These are phyloP conservation scores for carrot (Daucus carota) DNA, from an alignment of 129 eudicot species.

Conservation along the genomic window DNA sequence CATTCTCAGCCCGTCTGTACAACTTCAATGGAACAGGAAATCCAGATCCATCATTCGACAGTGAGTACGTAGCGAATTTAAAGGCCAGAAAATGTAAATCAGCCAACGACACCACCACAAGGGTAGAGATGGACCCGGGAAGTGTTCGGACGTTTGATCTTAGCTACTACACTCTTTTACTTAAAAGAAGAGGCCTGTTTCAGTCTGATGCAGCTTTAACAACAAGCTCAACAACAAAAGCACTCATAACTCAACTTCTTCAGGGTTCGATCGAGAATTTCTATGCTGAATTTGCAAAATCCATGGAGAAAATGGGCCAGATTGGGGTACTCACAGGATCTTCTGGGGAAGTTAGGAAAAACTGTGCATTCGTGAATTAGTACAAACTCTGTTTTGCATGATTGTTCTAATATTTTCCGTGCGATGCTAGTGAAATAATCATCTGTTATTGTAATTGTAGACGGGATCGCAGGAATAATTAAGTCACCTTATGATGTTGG, in stretches of 20 bases:
- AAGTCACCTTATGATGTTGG: not conserved
- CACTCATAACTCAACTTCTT: constrained; percentile 45
- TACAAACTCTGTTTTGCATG: not conserved
- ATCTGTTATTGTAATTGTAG: not conserved
- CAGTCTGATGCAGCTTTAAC: constrained; percentile 64
- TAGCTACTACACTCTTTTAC: constrained; percentile 56
- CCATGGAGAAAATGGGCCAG: constrained; percentile 86
- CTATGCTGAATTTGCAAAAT: constrained; percentile 46
- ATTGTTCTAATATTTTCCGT: not conserved
- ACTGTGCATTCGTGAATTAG: constrained; percentile 54
- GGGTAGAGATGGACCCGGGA: constrained; percentile 87
- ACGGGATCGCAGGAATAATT: not conserved
- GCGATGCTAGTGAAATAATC: not conserved
- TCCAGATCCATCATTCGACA: constrained; percentile 68
- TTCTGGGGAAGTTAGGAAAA: constrained; percentile 56
- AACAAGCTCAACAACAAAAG: constrained; percentile 33
- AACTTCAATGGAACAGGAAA: constrained; percentile 71
- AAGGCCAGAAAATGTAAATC: constrained; percentile 48
- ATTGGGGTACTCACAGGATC: constrained; percentile 56
- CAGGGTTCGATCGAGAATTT: constrained; percentile 45
- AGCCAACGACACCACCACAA: constrained; percentile 41
- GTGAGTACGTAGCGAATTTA: constrained; percentile 61
- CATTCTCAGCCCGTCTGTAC: constrained; percentile 60
- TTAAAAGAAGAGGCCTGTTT: constrained; percentile 69
- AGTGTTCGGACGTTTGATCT: constrained; percentile 84